Base-by-base conservation (phyloP, 1,284 basidiomycete species). In the Malassezia arunalokei region DNA sequence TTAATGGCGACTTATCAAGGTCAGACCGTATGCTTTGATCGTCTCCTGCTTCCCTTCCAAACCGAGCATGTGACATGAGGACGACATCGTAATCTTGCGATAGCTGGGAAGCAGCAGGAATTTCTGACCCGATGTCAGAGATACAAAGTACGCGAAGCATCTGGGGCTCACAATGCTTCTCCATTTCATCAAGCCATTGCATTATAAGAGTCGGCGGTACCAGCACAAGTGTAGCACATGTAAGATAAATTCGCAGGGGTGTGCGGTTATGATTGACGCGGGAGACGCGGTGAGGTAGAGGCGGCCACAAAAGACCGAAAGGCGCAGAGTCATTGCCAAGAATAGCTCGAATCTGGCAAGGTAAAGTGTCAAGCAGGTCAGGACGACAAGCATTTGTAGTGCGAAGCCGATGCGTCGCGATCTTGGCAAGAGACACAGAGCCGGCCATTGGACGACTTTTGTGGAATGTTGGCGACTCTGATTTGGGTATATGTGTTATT, bases 131-230 rank as follows among this genome's bases (percentile, higher is more conserved):
- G 20, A 43, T 43, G 11, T 54, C 42, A 4, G 51, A 28, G 3
- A 61, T 24, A 7, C 28, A 6, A 6, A 56, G 27, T 8, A 58
- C 41, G 30, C 58, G 54, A 3, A 59, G 40, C 7, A 47, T 20
- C n/a, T 28, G 32, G 5, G 51, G 33, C 15, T 44, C 15, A 31
- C 43, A 46, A 37, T 61, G 59, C 17, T 59, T 60, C 11, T 43
- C 39, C 8, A 61, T 59, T 32, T 61, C 54, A 7, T 47, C 45
- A 9, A 15, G 15, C 59, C 59, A 61, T n/a, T 61, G 59, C 3
- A 32, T 30, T 0, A 60, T 12, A 12, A 61, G 41, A 15, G 58
- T 54, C 7, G n/a, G 38, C 4, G 59, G 59, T n/a, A 60, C 58
- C 6, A 61, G 28, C 12, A 60, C 54, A 5, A 61, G 33, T 8